Base-by-base conservation (phyloP, 2,329 filamentous ascomycete species). In the Cylindrodendrum hubeiense region DNA sequence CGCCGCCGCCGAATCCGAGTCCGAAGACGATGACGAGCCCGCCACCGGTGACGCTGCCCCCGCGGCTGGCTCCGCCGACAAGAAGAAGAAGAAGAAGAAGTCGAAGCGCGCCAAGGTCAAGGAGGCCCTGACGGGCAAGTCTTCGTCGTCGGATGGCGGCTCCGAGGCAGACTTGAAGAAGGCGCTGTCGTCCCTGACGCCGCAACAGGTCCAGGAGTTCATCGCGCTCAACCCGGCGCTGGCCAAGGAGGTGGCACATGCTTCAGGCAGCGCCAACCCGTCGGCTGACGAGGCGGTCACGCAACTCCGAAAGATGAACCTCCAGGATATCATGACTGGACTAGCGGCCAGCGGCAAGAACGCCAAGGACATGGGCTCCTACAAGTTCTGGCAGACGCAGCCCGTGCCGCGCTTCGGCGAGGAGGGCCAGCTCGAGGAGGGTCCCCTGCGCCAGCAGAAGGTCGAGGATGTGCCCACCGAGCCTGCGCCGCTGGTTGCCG, bases 301-400 rank as follows among this genome's bases (percentile, higher is more conserved):
- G 33, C 80, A 85, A 51, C 82, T 91, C 67, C 88, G 88, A 80
- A 87, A 87, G 72, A 83, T 93, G 76, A 90, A 86, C 69, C 82
- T 93, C 60, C 87, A 90, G 76, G 90, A 93, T 68, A 88, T 93
- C 76, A 88, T 93, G 86, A 93, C 91, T 1, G 91, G 91, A 0
- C 80, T 93, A 74, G 91, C 94, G 17, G 85, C 93, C 8, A 90
- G 89, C 67, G 93, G 92, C 60, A 97, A 96, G 86, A 97, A 97
- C 76, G 91, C 90, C 73, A 98, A 97, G 84, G 95, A 98, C 77
- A 97, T 98, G 94, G 94, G 91, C 7, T 93, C 91, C 63, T 98
- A 98, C 86, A 98, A 97, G 82, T 99, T 99, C 84, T 99, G 96
- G 96, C 91, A 94, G 79, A 99, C 96, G 50, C 96, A 99, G 80